Evolutionary conservation across 2,329 filamentous ascomycete species (phyloP).

Genomic region (Zopfia rhizophila): DNA sequence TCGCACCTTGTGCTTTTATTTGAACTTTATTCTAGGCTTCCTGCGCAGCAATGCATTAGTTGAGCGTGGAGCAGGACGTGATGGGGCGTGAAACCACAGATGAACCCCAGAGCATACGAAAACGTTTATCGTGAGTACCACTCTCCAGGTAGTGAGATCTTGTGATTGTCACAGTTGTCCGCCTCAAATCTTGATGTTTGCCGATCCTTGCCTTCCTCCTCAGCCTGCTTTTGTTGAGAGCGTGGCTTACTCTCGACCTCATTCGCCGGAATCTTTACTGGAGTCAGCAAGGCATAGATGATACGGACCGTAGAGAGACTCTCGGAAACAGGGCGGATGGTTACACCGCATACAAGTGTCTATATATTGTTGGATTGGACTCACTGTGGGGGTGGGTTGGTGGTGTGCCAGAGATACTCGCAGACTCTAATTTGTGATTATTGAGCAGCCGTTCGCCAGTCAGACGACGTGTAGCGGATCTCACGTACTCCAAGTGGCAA

Average conservation of each 20-base stretch:
- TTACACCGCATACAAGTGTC: conserved; percentile 49
- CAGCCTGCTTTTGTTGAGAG: conserved; percentile 7
- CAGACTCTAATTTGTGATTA: conserved; percentile 38
- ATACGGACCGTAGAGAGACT: conserved; percentile 33
- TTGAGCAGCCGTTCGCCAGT: conserved; percentile 25
- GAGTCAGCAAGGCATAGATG: conserved; percentile 31
- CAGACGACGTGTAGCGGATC: conserved; percentile 27
- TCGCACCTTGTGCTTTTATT: conserved; percentile 16
- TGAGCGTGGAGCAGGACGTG: conserved; percentile 18
- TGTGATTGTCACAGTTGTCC: conserved; percentile 8
- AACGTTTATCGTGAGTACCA: conserved; percentile 24
- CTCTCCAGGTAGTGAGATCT: conserved; percentile 8
- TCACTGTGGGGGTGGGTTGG: conserved; percentile 29
- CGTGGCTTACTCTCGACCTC: not conserved
- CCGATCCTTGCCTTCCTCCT: conserved; percentile 13
- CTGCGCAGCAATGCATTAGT: conserved; percentile 5
- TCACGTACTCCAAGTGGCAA: conserved; percentile 34
- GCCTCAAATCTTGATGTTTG: conserved; percentile 9
- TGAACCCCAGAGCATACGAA: conserved; percentile 13
- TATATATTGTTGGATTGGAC: conserved; percentile 40
- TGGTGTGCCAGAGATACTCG: conserved; percentile 31
- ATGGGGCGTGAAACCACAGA: not conserved
- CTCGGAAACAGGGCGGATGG: conserved; percentile 33
- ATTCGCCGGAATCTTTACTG: conserved; percentile 37
- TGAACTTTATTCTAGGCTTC: conserved; percentile 13